These are phyloP conservation scores for Silene noctiflora DNA, from an alignment of 179 eudicot species.

Conservation along the genomic window DNA sequence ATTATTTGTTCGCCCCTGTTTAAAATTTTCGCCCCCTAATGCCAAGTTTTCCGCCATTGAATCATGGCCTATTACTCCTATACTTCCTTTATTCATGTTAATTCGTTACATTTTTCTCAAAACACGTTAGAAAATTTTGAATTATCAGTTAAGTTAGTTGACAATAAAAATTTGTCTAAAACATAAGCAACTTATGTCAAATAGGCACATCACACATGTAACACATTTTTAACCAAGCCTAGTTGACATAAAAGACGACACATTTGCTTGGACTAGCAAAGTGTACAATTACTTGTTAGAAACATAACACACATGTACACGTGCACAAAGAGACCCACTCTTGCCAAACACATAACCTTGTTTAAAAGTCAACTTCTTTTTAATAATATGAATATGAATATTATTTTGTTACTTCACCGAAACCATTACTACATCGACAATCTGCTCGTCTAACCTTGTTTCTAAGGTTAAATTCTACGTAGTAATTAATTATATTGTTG, in stretches of 20 bases:
- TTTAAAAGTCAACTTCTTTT: constrained; percentile 11
- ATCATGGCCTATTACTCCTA: no score
- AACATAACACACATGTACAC: constrained; percentile 16
- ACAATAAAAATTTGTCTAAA: no score
- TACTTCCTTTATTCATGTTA: no score
- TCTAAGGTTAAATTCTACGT: not conserved
- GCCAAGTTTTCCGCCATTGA: no score
- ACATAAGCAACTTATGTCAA: no score
- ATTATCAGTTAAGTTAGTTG: no score
- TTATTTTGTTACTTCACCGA: constrained; percentile 13
- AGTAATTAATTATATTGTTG: not conserved
- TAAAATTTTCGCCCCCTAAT: no score
- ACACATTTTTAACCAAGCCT: not conserved
- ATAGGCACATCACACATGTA: no score
- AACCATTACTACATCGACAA: not conserved
- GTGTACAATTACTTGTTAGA: not conserved
- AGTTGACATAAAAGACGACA: not conserved
- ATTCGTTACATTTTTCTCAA: no score
- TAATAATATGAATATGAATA: not conserved
- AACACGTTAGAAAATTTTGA: no score
- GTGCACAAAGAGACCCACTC: constrained; percentile 8
- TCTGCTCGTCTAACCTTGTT: constrained; percentile 3
- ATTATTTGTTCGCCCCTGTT: no score
- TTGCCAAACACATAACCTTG: constrained; percentile 5
- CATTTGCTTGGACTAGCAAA: not conserved